Conservation (phyloP, 805 yeast species). For the Kodamaea sagamina region DNA sequence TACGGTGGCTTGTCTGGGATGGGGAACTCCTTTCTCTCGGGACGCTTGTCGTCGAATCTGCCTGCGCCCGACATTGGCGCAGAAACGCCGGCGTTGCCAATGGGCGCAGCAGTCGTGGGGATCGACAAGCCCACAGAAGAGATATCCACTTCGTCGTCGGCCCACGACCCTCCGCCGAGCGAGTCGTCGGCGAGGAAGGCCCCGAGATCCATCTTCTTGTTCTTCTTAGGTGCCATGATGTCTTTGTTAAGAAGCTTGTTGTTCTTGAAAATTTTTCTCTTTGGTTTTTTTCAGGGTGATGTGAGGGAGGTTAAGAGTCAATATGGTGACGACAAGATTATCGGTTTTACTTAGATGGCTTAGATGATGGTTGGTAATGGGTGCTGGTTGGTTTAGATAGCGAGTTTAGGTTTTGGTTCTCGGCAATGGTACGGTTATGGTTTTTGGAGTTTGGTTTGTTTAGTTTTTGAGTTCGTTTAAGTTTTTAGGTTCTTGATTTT, state of each 20-base stretch:
- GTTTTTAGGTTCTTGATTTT: no score
- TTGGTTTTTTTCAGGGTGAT: slow-evolving; percentile 2
- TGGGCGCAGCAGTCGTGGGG: slow-evolving; percentile 25
- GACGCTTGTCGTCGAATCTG: slow-evolving; percentile 32
- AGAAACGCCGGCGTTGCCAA: slow-evolving; percentile 12
- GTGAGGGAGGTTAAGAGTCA: slow-evolving; percentile 3
- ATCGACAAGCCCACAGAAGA: slow-evolving; percentile 58
- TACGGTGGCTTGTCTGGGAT: slow-evolving; percentile 91
- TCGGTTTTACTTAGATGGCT: no score
- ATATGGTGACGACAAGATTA: background rate
- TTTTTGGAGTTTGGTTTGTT: no score
- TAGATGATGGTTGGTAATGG: background rate
- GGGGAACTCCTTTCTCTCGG: slow-evolving; percentile 70
- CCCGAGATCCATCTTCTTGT: slow-evolving; percentile 81
- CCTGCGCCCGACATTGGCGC: slow-evolving; percentile 22
- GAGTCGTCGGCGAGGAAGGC: slow-evolving; percentile 79
- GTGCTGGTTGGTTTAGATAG: background rate
- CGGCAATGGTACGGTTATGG: no score
- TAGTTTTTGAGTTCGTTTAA: no score
- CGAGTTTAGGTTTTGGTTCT: no score
- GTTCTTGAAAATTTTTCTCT: slow-evolving; percentile 7
- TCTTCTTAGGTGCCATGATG: slow-evolving; percentile 47
- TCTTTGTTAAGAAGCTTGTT: background rate
- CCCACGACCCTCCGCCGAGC: slow-evolving; percentile 79
- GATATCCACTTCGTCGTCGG: slow-evolving; percentile 78